phyloP scores from a whole-genome alignment of 805 yeast genomes.

The Saccharomycopsis malanga region DNA sequence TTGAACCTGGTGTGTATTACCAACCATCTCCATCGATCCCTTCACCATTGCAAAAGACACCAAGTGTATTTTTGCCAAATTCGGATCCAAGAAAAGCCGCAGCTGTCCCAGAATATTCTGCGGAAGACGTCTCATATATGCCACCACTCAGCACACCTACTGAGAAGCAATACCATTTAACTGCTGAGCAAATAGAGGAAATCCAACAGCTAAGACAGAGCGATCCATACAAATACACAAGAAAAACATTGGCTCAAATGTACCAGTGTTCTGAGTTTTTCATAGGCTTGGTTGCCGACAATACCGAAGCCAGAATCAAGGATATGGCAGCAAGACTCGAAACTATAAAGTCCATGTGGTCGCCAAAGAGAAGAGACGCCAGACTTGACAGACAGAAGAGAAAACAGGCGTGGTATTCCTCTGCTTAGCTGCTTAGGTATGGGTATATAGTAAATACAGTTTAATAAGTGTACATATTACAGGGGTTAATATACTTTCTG shows the following conservation, averaged over 20 bases:
- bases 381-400: slow-evolving; percentile 54
- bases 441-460: no score
- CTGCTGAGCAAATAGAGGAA: slow-evolving; percentile 50
- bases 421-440: slow-evolving; percentile 4
- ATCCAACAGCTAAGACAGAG: slow-evolving; percentile 46
- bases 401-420: slow-evolving; percentile 56
- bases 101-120: slow-evolving; percentile 26
- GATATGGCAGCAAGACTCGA: slow-evolving; percentile 43
- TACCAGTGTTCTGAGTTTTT: slow-evolving; percentile 47
- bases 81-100: slow-evolving; percentile 48
- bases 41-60: slow-evolving; percentile 37
- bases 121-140: slow-evolving; percentile 29
- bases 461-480: no score
- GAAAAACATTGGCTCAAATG: slow-evolving; percentile 52
- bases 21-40: slow-evolving; percentile 22
- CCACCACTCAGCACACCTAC: slow-evolving; percentile 33
- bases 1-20: slow-evolving; percentile 21
- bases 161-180: slow-evolving; percentile 45
- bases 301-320: slow-evolving; percentile 32
- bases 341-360: slow-evolving; percentile 43
- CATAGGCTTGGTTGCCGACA: slow-evolving; percentile 48
- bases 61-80: slow-evolving; percentile 59
- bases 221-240: slow-evolving; percentile 60
- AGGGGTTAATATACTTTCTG: no score
- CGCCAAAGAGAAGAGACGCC: slow-evolving; percentile 39